Percentiles rank a stretch among this genome's conserved stretches.
These are phyloP conservation scores for Perkinsus chesapeaki DNA, from an alignment of 169 alveolate genomes.

Conservation along the genomic window DNA sequence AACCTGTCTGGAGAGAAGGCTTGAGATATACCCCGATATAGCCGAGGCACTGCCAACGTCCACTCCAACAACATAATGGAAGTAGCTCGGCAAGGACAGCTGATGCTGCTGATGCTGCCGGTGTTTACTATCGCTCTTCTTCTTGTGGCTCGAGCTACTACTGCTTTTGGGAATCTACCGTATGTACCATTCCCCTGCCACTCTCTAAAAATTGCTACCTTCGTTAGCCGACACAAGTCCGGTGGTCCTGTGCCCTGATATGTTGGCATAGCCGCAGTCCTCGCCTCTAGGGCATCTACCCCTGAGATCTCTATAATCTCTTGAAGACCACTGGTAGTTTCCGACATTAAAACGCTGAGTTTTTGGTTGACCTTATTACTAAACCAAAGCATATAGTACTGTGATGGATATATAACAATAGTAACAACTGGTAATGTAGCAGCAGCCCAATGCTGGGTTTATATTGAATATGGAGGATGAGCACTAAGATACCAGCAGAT, in stretches of 20 bases:
- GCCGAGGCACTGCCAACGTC: not conserved
- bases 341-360: not conserved
- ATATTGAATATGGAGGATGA: no score
- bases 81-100: not conserved
- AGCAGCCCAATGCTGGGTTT: no score
- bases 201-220: not conserved
- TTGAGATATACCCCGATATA: not conserved
- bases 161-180: not conserved
- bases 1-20: not conserved
- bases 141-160: not conserved
- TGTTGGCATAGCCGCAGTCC: not conserved
- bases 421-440: no score
- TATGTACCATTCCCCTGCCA: not conserved
- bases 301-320: not conserved
- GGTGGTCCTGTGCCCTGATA: not conserved
- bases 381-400: no score
- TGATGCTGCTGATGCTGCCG: no score
- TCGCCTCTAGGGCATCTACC: not conserved
- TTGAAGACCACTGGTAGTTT: not conserved
- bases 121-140: no score
- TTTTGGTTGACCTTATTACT: no score
- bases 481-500: no score
- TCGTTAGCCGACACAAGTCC: not conserved
- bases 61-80: not conserved
- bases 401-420: no score